A percentile compares a stretch with the other conserved stretches of the same genome.
Evolutionary conservation across 805 yeast species (phyloP).

Genomic region (Suhomyces vadensis): DNA sequence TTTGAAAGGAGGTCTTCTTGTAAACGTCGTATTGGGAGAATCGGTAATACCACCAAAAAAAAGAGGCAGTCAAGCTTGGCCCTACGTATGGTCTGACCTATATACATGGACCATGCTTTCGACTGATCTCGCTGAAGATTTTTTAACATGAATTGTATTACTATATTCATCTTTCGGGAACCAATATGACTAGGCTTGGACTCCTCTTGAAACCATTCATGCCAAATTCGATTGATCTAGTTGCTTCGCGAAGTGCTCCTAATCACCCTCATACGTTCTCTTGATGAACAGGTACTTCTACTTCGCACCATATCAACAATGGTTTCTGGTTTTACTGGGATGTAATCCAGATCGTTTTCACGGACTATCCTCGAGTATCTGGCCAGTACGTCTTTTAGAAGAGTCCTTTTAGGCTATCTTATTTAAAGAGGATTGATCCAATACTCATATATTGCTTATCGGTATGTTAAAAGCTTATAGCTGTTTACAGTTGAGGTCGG

Average conservation of each 20-base stretch:
- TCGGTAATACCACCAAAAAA: background rate
- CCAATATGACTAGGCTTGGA: background rate
- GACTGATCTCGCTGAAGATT: conserved; percentile 5
- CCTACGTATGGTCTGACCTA: background rate
- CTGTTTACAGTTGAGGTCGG: background rate
- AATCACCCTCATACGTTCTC: background rate
- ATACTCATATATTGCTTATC: conserved; percentile 4
- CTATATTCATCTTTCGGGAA: background rate
- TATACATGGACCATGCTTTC: background rate
- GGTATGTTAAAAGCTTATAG: conserved; percentile 7
- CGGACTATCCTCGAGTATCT: background rate
- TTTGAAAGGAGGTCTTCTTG: conserved; percentile 2
- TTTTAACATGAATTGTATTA: conserved; percentile 1
- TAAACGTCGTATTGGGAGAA: background rate
- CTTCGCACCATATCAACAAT: conserved; percentile 1
- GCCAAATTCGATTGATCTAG: background rate
- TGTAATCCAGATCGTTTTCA: no score
- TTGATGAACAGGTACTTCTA: background rate
- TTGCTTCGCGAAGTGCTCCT: no score
- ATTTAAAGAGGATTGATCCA: conserved; percentile 11
- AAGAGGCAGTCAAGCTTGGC: background rate
- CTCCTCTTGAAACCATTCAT: conserved; percentile 8
- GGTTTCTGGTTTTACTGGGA: background rate
- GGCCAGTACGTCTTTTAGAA: background rate
- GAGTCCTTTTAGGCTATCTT: conserved; percentile 8